These are phyloP conservation scores for Fusarium verrucosum DNA, from an alignment of 2,329 filamentous ascomycete species.

Conservation along the genomic window DNA sequence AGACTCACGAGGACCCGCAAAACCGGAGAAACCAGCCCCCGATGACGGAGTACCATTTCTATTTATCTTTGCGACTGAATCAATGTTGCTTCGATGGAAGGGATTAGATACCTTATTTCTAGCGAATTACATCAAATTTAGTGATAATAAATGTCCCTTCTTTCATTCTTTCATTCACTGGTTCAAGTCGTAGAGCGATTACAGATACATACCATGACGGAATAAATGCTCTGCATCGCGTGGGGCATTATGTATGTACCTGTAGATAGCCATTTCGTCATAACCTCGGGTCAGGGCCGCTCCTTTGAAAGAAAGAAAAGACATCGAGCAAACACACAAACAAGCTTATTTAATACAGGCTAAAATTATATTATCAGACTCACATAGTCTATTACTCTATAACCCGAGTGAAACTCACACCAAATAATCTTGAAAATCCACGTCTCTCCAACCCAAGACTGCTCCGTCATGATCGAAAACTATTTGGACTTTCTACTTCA, in stretches of 20 bases:
- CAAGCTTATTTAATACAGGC: neutral
- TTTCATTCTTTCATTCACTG: neutral
- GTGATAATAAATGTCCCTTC: neutral
- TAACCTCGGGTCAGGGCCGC: constrained; percentile 16
- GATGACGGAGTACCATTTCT: constrained; percentile 40
- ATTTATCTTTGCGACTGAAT: constrained; percentile 34
- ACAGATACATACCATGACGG: neutral
- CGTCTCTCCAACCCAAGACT: constrained; percentile 6
- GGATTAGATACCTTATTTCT: neutral
- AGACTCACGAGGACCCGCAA: constrained; percentile 26
- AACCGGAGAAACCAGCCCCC: constrained; percentile 39
- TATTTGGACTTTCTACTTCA: constrained; percentile 22
- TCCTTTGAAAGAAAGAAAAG: neutral
- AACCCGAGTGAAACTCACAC: constrained; percentile 2
- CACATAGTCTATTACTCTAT: neutral
- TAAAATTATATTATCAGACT: neutral
- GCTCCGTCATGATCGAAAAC: constrained; percentile 1
- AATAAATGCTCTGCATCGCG: neutral
- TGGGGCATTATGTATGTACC: constrained; percentile 5
- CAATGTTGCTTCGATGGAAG: neutral
- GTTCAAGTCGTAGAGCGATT: neutral
- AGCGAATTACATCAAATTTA: neutral
- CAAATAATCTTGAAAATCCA: constrained; percentile 9
- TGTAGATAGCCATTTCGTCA: constrained; percentile 37
- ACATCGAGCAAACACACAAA: neutral